Evolutionary conservation across 345 rosid species (phyloP).

Genomic region (Kandelia obovata): DNA sequence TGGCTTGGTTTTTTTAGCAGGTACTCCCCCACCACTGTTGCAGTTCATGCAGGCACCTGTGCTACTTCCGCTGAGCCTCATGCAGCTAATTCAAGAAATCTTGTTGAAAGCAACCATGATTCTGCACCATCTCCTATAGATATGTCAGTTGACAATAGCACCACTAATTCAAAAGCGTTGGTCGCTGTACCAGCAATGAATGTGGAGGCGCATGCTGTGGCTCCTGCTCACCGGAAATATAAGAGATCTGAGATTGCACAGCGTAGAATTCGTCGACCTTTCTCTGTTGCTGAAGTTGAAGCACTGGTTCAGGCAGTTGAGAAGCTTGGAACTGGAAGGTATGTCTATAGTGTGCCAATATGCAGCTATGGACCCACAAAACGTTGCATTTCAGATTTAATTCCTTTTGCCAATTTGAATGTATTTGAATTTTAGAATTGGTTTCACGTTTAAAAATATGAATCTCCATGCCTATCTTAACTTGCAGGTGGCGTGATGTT

Average conservation of each 20-base stretch:
- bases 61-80: constrained; percentile 37
- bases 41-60: constrained; percentile 27
- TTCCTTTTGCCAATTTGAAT: not conserved
- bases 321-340: constrained; percentile 99
- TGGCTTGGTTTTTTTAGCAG: constrained; percentile 32
- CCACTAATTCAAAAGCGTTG: constrained; percentile 64
- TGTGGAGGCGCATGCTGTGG: constrained; percentile 50
- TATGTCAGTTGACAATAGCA: constrained; percentile 39
- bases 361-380: not conserved
- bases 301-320: constrained; percentile 96
- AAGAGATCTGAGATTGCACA: constrained; percentile 76
- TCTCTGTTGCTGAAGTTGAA: constrained; percentile 96
- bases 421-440: not conserved
- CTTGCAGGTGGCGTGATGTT: constrained; percentile 93
- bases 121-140: constrained; percentile 64
- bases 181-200: constrained; percentile 57
- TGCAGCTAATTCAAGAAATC: constrained; percentile 39
- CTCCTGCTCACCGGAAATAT: constrained; percentile 60
- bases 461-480: constrained; percentile 1
- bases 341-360: constrained; percentile 1
- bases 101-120: constrained; percentile 74
- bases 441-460: not conserved
- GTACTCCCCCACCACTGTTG: constrained; percentile 32
- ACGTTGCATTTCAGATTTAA: not conserved
- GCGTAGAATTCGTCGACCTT: constrained; percentile 97